Evolutionary conservation across 2,329 filamentous ascomycete species (phyloP).

Genomic region (Arthrobotrys musiformis): DNA sequence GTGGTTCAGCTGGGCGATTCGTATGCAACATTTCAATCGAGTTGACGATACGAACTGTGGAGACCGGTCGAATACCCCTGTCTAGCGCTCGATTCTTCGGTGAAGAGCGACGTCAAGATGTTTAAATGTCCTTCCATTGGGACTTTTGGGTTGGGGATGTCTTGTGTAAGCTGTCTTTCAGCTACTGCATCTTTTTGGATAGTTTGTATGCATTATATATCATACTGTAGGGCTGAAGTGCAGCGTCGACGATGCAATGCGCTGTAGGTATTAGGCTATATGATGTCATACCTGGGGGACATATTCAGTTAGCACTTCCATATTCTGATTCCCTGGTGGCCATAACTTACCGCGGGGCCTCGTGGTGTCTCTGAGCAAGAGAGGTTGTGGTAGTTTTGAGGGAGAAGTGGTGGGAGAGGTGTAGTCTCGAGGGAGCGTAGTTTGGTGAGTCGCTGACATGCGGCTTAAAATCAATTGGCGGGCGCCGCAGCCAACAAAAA

Average conservation of each 20-base stretch:
- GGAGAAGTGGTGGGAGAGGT: neutral
- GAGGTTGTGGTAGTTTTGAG: neutral
- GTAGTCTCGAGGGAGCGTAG: neutral
- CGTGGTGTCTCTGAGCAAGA: neutral
- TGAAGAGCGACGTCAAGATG: too few species aligned
- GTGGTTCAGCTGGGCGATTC: constrained; percentile 2
- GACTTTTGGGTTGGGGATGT: neutral
- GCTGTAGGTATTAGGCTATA: neutral
- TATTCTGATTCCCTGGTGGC: neutral
- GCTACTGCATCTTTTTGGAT: neutral
- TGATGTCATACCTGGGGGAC: neutral
- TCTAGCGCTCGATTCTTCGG: neutral
- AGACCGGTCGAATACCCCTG: neutral
- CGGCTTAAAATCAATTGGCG: constrained; percentile 2
- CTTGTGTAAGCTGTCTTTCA: neutral
- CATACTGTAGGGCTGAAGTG: neutral
- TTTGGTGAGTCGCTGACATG: neutral
- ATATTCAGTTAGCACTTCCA: neutral
- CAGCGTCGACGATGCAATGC: neutral
- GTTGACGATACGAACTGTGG: neutral
- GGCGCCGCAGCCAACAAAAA: neutral
- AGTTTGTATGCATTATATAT: too few species aligned
- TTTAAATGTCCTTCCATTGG: too few species aligned
- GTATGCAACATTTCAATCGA: constrained; percentile 1
- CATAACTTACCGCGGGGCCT: neutral